A percentile compares a stretch with the other conserved stretches of the same genome.
Evolutionary conservation across 768 basidiomycete species (phyloP).

Genomic region (Guyanaporus albipodus): DNA sequence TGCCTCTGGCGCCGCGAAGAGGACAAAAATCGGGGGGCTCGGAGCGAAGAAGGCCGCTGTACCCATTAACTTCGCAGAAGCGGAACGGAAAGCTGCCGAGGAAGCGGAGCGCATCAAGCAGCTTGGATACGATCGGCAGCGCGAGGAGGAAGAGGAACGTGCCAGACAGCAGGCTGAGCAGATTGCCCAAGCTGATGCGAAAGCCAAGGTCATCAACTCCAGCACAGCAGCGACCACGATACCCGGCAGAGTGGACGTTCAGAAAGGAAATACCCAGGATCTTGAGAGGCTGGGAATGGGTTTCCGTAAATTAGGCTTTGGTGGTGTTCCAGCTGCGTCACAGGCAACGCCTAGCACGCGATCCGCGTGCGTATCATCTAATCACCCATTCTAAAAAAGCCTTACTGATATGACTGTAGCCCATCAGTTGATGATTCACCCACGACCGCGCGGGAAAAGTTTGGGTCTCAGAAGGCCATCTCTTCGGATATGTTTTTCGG

Average conservation of each 20-base stretch:
- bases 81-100: constrained; percentile 83
- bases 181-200: constrained; percentile 26
- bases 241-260: constrained; percentile 29
- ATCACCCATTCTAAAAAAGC: too few species aligned
- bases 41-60: constrained; percentile 84
- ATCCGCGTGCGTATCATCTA: constrained; percentile 33
- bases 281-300: constrained; percentile 61
- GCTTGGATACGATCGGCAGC: constrained; percentile 84
- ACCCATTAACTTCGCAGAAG: constrained; percentile 90
- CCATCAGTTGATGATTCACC: constrained; percentile 52
- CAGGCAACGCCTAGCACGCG: constrained; percentile 48
- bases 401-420: too few species aligned
- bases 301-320: constrained; percentile 80
- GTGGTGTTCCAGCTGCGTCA: constrained; percentile 66
- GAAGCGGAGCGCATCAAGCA: constrained; percentile 92
- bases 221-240: constrained; percentile 23
- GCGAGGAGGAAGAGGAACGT: constrained; percentile 81
- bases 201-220: constrained; percentile 28
- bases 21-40: constrained; percentile 68
- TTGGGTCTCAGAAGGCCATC: constrained; percentile 90
- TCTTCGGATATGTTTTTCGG: constrained; percentile 98
- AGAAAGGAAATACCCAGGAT: constrained; percentile 45
- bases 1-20: constrained; percentile 43
- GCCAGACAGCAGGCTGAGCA: constrained; percentile 60
- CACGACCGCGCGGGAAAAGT: constrained; percentile 84